Percentiles rank a stretch among this genome's conserved stretches.
Conservation (phyloP, 2,329 filamentous ascomycete species). For the Westerdykella aurantiaca region DNA sequence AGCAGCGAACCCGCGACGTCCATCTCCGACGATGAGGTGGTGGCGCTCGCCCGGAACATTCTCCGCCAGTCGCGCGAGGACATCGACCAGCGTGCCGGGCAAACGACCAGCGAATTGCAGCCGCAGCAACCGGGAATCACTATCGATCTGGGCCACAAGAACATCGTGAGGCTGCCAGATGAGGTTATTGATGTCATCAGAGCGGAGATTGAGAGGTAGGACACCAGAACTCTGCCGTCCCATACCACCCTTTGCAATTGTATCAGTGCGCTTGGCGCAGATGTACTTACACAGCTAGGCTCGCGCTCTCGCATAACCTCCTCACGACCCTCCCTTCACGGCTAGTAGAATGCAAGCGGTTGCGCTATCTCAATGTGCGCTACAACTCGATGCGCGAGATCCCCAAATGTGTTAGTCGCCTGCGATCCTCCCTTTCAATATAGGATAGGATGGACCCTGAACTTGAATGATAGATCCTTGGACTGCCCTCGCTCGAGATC, state of each 20-base stretch:
- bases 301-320: constrained; percentile 76
- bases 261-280: background rate
- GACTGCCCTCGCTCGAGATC: constrained; percentile 81
- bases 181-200: constrained; percentile 72
- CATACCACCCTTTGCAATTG: background rate
- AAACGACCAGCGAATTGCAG: constrained; percentile 52
- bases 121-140: constrained; percentile 64
- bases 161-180: constrained; percentile 64
- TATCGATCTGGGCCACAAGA: constrained; percentile 70
- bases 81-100: constrained; percentile 50
- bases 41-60: constrained; percentile 59
- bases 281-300: constrained; percentile 44
- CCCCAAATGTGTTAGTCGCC: constrained; percentile 53
- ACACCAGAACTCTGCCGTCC: background rate
- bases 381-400: constrained; percentile 68
- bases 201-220: constrained; percentile 64
- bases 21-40: constrained; percentile 58
- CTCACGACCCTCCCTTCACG: constrained; percentile 63
- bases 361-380: constrained; percentile 75
- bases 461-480: constrained; percentile 61
- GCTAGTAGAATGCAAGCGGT: constrained; percentile 68
- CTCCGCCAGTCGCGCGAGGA: constrained; percentile 63
- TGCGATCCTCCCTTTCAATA: background rate
- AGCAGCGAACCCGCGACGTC: constrained; percentile 39
- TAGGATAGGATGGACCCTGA: constrained; percentile 12